phyloP scores from a whole-genome alignment of 306 rosid species.

The Quercus gilva region DNA sequence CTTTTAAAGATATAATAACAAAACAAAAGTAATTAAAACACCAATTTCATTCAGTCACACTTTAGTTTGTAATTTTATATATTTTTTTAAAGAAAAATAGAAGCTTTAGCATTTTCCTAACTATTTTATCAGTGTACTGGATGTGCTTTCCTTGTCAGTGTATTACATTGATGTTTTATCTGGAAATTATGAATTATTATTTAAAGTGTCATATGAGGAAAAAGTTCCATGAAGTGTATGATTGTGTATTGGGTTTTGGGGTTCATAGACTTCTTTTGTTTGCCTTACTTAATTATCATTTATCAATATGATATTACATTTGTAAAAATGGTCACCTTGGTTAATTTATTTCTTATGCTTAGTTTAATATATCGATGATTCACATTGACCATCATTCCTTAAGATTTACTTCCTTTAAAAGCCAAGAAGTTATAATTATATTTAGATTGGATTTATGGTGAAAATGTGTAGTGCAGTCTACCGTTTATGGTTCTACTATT shows the following conservation, averaged over 20 bases:
- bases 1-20: too few species aligned
- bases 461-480: background rate
- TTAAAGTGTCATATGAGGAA: too few species aligned
- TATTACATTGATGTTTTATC: too few species aligned
- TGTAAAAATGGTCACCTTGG: background rate
- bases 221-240: too few species aligned
- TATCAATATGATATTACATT: background rate
- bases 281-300: background rate
- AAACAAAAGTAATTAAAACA: too few species aligned
- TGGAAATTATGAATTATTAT: too few species aligned
- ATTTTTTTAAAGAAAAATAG: too few species aligned
- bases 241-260: background rate
- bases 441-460: background rate
- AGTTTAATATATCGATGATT: background rate
- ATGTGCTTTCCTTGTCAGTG: too few species aligned
- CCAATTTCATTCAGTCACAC: too few species aligned
- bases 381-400: background rate
- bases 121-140: too few species aligned
- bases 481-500: background rate
- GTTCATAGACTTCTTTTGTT: background rate
- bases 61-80: too few species aligned
- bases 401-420: background rate
- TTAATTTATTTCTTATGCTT: background rate
- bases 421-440: background rate
- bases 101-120: too few species aligned